These are phyloP conservation scores for Monosporozyma solicola DNA, from an alignment of 805 yeast genomes.

Conservation along the genomic window DNA sequence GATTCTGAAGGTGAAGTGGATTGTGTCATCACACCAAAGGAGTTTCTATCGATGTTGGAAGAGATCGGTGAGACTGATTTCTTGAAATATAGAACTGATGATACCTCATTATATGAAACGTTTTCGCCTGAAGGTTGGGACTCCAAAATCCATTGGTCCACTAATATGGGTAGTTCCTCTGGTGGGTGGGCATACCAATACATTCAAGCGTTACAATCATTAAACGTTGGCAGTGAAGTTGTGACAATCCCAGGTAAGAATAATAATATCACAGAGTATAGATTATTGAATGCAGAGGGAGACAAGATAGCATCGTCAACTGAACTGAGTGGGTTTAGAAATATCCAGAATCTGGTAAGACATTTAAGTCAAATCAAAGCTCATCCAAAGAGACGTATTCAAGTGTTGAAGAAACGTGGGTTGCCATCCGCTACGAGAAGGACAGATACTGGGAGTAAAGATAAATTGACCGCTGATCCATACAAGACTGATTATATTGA, in stretches of 20 bases:
- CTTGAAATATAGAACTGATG: constrained; percentile 10
- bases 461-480: constrained; percentile 43
- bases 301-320: constrained; percentile 47
- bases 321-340: constrained; percentile 83
- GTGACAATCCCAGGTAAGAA: constrained; percentile 56
- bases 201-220: constrained; percentile 28
- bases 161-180: constrained; percentile 70
- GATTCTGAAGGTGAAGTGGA: constrained; percentile 72
- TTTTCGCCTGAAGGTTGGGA: constrained; percentile 24
- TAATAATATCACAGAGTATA: constrained; percentile 62
- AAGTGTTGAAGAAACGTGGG: constrained; percentile 26
- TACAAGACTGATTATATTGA: constrained; percentile 72
- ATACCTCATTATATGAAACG: constrained; percentile 3
- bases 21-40: constrained; percentile 89
- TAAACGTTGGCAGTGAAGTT: constrained; percentile 22
- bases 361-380: constrained; percentile 39
- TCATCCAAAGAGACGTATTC: constrained; percentile 16
- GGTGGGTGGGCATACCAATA: constrained; percentile 86
- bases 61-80: constrained; percentile 34
- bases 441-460: not conserved
- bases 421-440: not conserved
- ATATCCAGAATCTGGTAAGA: constrained; percentile 88
- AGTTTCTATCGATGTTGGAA: constrained; percentile 62
- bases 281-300: constrained; percentile 36
- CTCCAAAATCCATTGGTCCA: constrained; percentile 54